phyloP scores from a whole-genome alignment of 345 rosid species.

The Orychophragmus violaceus region DNA sequence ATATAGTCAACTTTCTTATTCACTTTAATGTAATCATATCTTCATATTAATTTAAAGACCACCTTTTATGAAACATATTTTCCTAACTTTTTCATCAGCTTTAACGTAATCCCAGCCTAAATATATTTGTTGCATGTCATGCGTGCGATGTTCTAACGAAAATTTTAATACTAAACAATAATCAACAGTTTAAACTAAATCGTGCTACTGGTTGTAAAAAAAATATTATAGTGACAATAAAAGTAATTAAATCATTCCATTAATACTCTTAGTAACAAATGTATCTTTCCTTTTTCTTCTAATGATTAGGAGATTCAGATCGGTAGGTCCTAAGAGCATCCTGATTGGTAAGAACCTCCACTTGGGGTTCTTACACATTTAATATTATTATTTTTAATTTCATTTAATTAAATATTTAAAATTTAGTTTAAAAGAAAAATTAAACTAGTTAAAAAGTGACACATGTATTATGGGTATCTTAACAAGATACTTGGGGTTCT shows the following conservation, averaged over 20 bases:
- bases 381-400: no score
- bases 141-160: not conserved
- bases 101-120: not conserved
- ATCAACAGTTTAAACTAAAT: not conserved
- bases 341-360: no score
- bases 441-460: no score
- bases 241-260: not conserved
- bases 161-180: no score
- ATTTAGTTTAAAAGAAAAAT: no score
- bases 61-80: not conserved
- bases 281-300: no score
- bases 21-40: not conserved
- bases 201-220: not conserved
- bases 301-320: no score
- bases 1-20: not conserved
- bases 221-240: not conserved
- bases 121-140: not conserved
- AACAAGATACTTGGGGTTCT: no score
- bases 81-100: not conserved
- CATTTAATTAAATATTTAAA: no score
- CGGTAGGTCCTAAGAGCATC: no score
- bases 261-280: not conserved
- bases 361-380: no score
- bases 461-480: no score
- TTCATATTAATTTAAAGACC: not conserved